Conservation (phyloP, 2,329 filamentous ascomycete species). For the Aspergillus melleus region DNA sequence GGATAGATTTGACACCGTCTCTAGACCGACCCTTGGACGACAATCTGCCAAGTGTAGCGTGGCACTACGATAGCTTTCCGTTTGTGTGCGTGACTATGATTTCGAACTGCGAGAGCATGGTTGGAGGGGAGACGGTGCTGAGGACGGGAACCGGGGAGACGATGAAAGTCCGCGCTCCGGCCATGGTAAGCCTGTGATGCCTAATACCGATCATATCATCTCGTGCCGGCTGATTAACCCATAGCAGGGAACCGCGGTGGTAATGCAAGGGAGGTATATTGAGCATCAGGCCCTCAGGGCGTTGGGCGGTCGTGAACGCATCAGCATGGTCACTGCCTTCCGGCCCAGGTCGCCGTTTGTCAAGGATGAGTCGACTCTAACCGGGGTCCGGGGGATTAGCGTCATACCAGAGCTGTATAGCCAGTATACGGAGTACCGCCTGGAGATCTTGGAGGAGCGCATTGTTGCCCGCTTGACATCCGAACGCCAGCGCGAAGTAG, state of each 20-base stretch:
- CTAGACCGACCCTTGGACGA: neutral
- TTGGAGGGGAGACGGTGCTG: conserved; percentile 64
- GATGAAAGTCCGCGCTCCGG: neutral
- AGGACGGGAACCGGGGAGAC: conserved; percentile 54
- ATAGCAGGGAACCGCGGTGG: conserved; percentile 43
- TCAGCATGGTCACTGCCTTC: conserved; percentile 63
- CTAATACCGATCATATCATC: too few species aligned
- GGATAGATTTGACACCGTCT: neutral
- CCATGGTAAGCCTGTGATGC: neutral
- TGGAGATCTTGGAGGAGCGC: conserved; percentile 60
- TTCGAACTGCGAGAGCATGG: conserved; percentile 61
- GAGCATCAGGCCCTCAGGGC: conserved; percentile 60
- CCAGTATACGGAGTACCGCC: conserved; percentile 59
- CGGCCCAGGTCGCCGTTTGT: conserved; percentile 54
- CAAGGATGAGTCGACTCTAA: conserved; percentile 58
- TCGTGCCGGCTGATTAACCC: too few species aligned
- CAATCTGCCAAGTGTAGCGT: conserved; percentile 35
- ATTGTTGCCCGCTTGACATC: neutral
- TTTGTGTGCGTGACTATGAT: conserved; percentile 67
- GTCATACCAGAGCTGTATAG: conserved; percentile 56
- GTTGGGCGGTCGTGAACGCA: conserved; percentile 57
- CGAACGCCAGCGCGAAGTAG: conserved; percentile 7
- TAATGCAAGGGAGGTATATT: conserved; percentile 64
- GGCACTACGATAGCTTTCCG: conserved; percentile 57
- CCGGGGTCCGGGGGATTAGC: conserved; percentile 57